Conservation (phyloP, 345 rosid species). For the Passiflora organensis region DNA sequence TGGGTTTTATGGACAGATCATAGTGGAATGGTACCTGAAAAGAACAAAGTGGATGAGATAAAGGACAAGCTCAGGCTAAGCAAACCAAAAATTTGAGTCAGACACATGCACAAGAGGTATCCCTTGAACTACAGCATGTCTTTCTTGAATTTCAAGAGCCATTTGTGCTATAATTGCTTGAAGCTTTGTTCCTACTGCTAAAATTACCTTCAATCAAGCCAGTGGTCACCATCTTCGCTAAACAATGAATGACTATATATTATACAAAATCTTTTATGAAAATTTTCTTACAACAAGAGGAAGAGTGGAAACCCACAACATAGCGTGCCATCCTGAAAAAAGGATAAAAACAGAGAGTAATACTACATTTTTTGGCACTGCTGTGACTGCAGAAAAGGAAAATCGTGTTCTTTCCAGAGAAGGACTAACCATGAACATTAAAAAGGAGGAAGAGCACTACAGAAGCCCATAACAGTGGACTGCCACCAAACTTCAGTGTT, state of each 20-base stretch:
- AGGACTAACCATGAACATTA: conserved; percentile 64
- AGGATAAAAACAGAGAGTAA: background rate
- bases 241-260: no score
- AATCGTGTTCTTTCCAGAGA: background rate
- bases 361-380: no score
- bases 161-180: conserved; percentile 74
- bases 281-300: conserved; percentile 67
- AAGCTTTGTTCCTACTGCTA: conserved; percentile 87
- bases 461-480: conserved; percentile 73
- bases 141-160: conserved; percentile 89
- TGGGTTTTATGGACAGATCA: no score
- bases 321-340: conserved; percentile 65
- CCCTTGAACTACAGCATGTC: conserved; percentile 89
- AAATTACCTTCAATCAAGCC: conserved; percentile 51
- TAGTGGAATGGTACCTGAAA: no score
- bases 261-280: background rate
- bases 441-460: conserved; percentile 63
- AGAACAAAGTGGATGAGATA: conserved; percentile 82
- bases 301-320: conserved; percentile 50
- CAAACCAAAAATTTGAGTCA: conserved; percentile 79
- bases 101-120: conserved; percentile 91
- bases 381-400: no score
- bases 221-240: background rate
- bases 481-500: no score
- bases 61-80: conserved; percentile 67